Base-by-base conservation (phyloP, 345 rosid species). In the Euphorbia pulcherrima region DNA sequence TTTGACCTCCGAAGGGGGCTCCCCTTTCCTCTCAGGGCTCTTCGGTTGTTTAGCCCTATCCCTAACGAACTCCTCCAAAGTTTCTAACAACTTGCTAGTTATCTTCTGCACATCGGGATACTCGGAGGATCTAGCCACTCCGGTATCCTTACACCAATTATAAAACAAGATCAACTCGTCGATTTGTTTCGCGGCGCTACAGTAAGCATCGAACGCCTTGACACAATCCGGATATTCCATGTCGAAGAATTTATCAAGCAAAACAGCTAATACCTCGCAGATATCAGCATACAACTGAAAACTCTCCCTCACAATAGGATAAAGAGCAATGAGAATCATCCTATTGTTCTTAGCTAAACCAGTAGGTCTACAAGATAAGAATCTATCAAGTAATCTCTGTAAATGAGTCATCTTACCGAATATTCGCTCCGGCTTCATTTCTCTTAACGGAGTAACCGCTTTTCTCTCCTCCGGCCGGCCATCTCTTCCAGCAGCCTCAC, bases 31-130 rank as follows among this genome's bases (percentile, higher is more conserved):
- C 79, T 87, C 92, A 0, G 88, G 95, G 73, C 88, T 88, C 82
- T 78, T 90, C n/a, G 80, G 77, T 51, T 84, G 77, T 75, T 87
- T 83, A 2, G 93, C 82, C 78, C 92, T 87, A 68, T 93, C 98
- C 70, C 92, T 83, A 58, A 90, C 77, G 71, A 87, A 89, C 79
- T 89, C 97, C 62, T 89, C 94, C 83, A 93, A 73, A 1, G 92
- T 83, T 77, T 89, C 94, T 75, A 93, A 70, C 70, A 89, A 75
- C 69, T 90, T 90, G 41, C 83, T 76, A 0, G 98, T 87, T 68
- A 93, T 89, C 81, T 83, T 90, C 83, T 90, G 96, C 64, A 93
- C 87, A 72, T 93, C 97, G 2, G 98, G 98, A 66, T 93, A 93
- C 75, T 93, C 98, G 0, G 97, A 83, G 0, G 98, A 85, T 65